Percentiles rank a stretch among this genome's conserved stretches.
Evolutionary conservation across 139 green algal species (phyloP).

Genomic region (Astrephomene gubernaculifera): DNA sequence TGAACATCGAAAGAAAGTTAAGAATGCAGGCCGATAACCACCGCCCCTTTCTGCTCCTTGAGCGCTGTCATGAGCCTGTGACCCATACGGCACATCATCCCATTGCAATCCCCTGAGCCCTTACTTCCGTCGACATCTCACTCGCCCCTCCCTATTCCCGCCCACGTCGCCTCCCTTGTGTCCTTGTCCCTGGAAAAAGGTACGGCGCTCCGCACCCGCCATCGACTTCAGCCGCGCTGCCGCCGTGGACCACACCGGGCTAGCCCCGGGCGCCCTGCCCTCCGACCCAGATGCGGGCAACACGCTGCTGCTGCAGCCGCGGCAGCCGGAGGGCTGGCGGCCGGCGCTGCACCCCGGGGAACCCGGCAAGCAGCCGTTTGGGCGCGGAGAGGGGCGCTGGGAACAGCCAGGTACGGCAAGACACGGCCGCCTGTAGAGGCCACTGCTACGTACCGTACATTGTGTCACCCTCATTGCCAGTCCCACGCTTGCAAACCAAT

Average conservation of each 20-base stretch:
- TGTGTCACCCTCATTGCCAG: too few species aligned
- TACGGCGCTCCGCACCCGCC: conserved; percentile 21
- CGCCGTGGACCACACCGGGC: not conserved
- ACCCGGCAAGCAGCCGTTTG: conserved; percentile 45
- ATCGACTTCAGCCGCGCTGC: conserved; percentile 25
- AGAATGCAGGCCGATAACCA: too few species aligned
- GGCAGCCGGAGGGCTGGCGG: conserved; percentile 35
- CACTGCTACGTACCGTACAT: too few species aligned
- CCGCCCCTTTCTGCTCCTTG: too few species aligned
- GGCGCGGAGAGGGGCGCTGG: conserved; percentile 30
- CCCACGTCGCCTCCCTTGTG: not conserved
- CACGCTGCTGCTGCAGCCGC: conserved; percentile 47
- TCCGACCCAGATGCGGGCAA: conserved; percentile 46
- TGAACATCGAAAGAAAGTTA: not conserved
- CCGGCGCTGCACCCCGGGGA: not conserved
- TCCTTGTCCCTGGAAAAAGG: not conserved
- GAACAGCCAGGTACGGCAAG: conserved; percentile 10
- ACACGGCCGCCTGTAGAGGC: too few species aligned
- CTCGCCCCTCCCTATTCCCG: too few species aligned
- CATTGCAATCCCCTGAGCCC: too few species aligned
- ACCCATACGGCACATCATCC: too few species aligned
- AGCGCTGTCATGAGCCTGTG: too few species aligned
- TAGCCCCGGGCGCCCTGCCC: not conserved
- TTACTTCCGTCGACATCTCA: too few species aligned
- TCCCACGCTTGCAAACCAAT: too few species aligned